These are phyloP conservation scores for Quercus alba DNA, from an alignment of 306 rosid species.

Conservation along the genomic window DNA sequence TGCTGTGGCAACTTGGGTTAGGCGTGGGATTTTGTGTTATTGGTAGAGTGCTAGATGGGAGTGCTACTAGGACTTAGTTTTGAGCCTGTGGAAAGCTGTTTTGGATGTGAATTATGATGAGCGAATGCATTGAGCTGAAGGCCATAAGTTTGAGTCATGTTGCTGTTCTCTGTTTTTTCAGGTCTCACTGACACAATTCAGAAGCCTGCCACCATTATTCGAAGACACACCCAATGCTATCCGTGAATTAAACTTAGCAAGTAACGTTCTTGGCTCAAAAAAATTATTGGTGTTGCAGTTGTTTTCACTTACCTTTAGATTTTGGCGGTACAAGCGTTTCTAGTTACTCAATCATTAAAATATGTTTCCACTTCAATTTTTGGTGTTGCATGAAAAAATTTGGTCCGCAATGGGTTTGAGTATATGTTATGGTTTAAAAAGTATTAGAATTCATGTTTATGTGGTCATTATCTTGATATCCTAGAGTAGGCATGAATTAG, in stretches of 20 bases:
- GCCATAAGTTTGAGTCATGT: not conserved
- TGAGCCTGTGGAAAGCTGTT: not conserved
- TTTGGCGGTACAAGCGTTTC: not conserved
- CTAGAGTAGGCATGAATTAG: not conserved
- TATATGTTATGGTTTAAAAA: not conserved
- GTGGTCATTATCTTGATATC: no score
- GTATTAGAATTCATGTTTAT: not conserved
- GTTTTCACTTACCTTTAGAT: not conserved
- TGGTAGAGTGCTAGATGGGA: not conserved
- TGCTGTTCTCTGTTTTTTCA: conserved; percentile 23
- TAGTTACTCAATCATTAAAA: not conserved
- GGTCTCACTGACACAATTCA: conserved; percentile 73
- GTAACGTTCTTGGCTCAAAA: conserved; percentile 45
- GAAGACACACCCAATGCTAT: conserved; percentile 67
- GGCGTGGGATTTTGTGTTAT: not conserved
- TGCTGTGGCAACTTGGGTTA: no score
- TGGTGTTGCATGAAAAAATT: not conserved
- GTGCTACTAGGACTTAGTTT: not conserved
- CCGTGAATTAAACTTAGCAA: conserved; percentile 74
- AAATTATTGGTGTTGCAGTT: not conserved
- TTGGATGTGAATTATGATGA: not conserved
- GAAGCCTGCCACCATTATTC: conserved; percentile 94
- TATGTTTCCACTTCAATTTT: not conserved
- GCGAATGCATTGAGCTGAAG: not conserved
- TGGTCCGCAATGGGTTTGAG: not conserved